Evolutionary conservation across 2,329 filamentous ascomycete species (phyloP).

Genomic region (Ophiostoma tasmaniense): DNA sequence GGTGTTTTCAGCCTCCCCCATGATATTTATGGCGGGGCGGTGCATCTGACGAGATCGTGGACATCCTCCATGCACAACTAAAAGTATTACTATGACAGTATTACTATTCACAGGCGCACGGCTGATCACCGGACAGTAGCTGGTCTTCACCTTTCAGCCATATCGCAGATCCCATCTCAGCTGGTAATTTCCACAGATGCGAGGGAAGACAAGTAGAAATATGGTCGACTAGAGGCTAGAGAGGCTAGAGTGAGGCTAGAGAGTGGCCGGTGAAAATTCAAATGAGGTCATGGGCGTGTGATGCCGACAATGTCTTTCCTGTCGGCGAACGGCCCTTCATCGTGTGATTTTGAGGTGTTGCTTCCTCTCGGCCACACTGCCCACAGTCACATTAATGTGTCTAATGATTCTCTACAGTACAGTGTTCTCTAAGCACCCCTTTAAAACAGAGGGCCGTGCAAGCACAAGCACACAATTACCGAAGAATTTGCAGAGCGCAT

Average conservation of each 20-base stretch:
- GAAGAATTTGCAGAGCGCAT: background rate
- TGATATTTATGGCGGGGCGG: background rate
- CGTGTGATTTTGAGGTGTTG: too few species aligned
- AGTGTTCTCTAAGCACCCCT: too few species aligned
- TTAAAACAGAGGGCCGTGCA: background rate
- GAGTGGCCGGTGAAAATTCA: background rate
- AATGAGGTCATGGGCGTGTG: background rate
- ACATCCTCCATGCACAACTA: too few species aligned
- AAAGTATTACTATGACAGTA: too few species aligned
- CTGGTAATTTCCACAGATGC: background rate
- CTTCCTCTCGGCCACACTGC: too few species aligned
- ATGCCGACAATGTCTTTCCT: too few species aligned
- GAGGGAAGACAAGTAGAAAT: slow-evolving; percentile 1
- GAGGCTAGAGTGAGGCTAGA: background rate
- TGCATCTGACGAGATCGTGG: background rate
- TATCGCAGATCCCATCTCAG: background rate
- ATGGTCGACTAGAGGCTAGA: background rate
- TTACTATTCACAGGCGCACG: too few species aligned
- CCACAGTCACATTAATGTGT: too few species aligned
- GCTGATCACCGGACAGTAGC: background rate
- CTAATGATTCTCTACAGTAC: too few species aligned
- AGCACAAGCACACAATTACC: background rate
- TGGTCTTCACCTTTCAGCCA: background rate
- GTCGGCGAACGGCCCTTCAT: too few species aligned
- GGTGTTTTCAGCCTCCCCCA: background rate